These are phyloP conservation scores for Aspergillus thermomutatus DNA, from an alignment of 2,329 filamentous ascomycete genomes.

Conservation along the genomic window DNA sequence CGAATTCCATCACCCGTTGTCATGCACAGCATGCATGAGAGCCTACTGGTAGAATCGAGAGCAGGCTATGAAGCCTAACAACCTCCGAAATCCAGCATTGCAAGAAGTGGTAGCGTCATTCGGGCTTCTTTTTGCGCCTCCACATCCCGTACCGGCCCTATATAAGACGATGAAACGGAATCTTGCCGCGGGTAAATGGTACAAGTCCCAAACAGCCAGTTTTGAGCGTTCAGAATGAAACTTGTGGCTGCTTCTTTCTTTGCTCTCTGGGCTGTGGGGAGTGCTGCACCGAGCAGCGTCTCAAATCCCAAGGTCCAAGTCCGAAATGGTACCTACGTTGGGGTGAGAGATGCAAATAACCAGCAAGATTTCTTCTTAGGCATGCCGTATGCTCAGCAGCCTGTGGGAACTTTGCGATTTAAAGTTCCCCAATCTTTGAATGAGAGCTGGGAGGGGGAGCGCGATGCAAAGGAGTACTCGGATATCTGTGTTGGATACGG, in stretches of 20 bases:
- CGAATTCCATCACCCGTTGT: not conserved
- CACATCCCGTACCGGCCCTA: not conserved
- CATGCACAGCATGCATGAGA: too few species aligned
- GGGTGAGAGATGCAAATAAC: constrained; percentile 39
- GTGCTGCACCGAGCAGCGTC: constrained; percentile 19
- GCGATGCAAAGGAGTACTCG: constrained; percentile 45
- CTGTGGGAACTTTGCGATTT: constrained; percentile 53
- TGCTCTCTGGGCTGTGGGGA: constrained; percentile 11
- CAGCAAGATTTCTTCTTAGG: constrained; percentile 53
- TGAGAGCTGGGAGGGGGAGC: constrained; percentile 40
- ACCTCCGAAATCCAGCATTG: not conserved
- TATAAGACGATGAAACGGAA: not conserved
- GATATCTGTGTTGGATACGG: constrained; percentile 53
- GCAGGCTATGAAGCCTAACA: not conserved
- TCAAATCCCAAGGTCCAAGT: constrained; percentile 30
- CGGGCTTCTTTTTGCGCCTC: too few species aligned
- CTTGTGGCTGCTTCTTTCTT: constrained; percentile 6
- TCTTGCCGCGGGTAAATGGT: not conserved
- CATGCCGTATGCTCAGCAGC: constrained; percentile 57
- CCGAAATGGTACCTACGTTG: constrained; percentile 49
- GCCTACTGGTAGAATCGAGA: not conserved
- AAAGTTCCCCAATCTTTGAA: constrained; percentile 50
- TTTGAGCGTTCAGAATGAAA: constrained; percentile 2
- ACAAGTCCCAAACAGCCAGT: not conserved
- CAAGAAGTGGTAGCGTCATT: not conserved